Conservation (phyloP, 257 asterid species). For the Plantago major region DNA sequence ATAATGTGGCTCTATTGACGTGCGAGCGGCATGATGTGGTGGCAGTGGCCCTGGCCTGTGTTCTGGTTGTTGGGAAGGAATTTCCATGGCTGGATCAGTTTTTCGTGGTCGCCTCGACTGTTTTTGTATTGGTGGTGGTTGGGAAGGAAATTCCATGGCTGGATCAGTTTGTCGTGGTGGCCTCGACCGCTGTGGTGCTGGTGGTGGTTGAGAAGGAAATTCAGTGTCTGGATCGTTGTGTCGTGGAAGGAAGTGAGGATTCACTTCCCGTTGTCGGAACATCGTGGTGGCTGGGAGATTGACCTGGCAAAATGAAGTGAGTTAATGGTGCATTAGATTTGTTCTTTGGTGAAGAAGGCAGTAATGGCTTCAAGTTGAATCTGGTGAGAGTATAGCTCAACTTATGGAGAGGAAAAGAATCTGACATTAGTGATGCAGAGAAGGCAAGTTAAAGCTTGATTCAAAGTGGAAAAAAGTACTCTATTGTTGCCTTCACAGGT, state of each 20-base stretch:
- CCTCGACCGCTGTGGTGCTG: constrained; percentile 10
- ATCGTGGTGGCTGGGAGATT: constrained; percentile 17
- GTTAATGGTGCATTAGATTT: background rate
- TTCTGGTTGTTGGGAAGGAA: constrained; percentile 26
- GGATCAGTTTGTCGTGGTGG: constrained; percentile 18
- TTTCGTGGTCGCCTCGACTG: too few species aligned
- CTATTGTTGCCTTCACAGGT: background rate
- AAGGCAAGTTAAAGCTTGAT: constrained; percentile 52
- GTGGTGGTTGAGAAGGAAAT: constrained; percentile 9
- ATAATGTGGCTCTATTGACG: constrained; percentile 19
- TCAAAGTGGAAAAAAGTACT: constrained; percentile 25
- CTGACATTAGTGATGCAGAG: constrained; percentile 27
- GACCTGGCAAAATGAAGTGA: constrained; percentile 14
- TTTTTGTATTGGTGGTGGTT: constrained; percentile 1
- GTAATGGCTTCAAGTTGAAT: constrained; percentile 1
- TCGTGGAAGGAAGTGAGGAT: constrained; percentile 45
- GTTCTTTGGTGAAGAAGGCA: constrained; percentile 14
- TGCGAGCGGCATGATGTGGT: constrained; percentile 15
- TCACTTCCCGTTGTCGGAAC: constrained; percentile 34
- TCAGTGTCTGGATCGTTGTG: constrained; percentile 27
- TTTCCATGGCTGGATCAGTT: constrained; percentile 23
- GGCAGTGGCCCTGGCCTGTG: constrained; percentile 18
- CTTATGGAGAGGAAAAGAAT: constrained; percentile 30
- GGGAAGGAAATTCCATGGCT: constrained; percentile 28
- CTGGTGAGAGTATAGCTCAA: background rate